phyloP scores from a whole-genome alignment of 305 asterid genomes.

The Solanum hybrid region DNA sequence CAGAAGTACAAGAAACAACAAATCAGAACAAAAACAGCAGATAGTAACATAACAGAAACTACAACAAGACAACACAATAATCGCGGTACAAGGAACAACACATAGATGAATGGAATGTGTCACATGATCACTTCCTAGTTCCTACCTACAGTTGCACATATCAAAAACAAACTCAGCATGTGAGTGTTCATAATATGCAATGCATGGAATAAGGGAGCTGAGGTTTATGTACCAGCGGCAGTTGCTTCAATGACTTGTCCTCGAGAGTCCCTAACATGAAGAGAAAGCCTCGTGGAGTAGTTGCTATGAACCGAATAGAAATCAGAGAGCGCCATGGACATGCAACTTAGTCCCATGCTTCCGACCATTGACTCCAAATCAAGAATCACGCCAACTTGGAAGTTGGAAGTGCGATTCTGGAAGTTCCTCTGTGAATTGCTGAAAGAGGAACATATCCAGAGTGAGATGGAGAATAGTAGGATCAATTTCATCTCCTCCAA shows the following conservation, averaged over 20 bases:
- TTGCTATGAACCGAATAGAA: conserved; percentile 20
- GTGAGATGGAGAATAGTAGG: neutral
- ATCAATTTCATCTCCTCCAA: neutral
- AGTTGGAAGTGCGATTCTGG: neutral
- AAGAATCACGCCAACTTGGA: conserved; percentile 33
- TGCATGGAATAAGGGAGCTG: neutral
- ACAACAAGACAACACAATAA: neutral
- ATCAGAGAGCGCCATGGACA: conserved; percentile 24
- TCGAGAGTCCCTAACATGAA: conserved; percentile 21
- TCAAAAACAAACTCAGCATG: neutral
- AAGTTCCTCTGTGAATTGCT: neutral
- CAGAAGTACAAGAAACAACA: neutral
- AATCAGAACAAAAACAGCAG: neutral
- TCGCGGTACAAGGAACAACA: neutral
- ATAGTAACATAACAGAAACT: neutral
- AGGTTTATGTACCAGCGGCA: conserved; percentile 20
- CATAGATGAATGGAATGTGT: neutral
- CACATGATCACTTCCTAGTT: neutral
- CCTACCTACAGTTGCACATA: neutral
- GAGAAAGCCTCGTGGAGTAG: conserved; percentile 21
- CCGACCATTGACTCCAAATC: conserved; percentile 24
- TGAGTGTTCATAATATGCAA: neutral
- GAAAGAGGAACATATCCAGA: neutral
- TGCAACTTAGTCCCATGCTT: conserved; percentile 26
- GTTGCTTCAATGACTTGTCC: conserved; percentile 26